A percentile compares a stretch with the other conserved stretches of the same genome.
Conservation (phyloP, 129 eudicot genomes). For the Apium graveolens region DNA sequence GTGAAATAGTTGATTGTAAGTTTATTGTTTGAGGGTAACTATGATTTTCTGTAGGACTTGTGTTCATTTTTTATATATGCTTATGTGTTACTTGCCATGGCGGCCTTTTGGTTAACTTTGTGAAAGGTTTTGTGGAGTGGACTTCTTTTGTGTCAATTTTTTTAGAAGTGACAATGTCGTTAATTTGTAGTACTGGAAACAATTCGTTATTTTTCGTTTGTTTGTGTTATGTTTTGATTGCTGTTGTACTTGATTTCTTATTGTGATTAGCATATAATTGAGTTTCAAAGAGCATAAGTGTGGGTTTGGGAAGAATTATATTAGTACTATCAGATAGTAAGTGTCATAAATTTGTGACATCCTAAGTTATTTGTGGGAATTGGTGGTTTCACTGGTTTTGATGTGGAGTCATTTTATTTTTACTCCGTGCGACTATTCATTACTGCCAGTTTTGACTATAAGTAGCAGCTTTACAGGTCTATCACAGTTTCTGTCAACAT, state of each 20-base stretch:
- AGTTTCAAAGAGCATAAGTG: background rate
- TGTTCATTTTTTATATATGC: no score
- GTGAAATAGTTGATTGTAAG: background rate
- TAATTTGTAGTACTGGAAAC: background rate
- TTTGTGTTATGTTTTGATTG: no score
- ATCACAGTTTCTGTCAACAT: slow-evolving; percentile 24
- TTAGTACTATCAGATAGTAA: background rate
- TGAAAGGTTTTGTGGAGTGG: background rate
- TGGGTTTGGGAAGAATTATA: background rate
- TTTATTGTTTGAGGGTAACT: background rate
- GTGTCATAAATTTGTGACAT: background rate
- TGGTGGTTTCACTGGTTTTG: background rate
- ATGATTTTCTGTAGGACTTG: no score
- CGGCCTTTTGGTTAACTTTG: background rate
- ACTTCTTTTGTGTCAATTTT: background rate
- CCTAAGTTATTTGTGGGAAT: background rate
- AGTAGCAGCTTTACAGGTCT: slow-evolving; percentile 16
- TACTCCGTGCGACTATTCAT: background rate
- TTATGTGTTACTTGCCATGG: background rate
- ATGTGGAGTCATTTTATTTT: background rate
- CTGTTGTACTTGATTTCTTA: background rate
- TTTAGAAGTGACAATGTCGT: no score
- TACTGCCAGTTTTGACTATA: background rate
- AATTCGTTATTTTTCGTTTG: background rate
- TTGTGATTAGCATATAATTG: background rate